Conservation (phyloP, 2,329 filamentous ascomycete species). For the Aureobasidium sp. region DNA sequence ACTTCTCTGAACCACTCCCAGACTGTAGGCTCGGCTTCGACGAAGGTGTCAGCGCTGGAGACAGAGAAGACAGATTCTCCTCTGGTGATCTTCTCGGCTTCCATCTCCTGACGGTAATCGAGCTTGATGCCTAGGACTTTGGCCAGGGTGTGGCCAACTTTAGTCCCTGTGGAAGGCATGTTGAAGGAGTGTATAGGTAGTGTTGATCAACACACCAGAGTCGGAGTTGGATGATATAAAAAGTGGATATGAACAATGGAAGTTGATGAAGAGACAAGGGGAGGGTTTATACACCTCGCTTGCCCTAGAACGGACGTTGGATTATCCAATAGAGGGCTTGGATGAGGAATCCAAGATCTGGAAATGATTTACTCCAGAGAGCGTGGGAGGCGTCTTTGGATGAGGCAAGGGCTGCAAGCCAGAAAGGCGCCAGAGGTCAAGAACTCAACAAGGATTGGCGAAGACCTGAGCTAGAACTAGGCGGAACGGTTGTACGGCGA, state of each 20-base stretch:
- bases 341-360: conserved; percentile 7
- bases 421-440: neutral
- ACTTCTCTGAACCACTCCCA: conserved; percentile 62
- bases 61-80: conserved; percentile 74
- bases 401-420: conserved; percentile 6
- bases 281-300: conserved; percentile 5
- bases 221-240: neutral
- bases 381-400: conserved; percentile 1
- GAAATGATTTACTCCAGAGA: neutral
- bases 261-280: neutral
- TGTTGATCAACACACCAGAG: neutral
- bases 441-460: conserved; percentile 1
- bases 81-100: conserved; percentile 56
- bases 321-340: conserved; percentile 5
- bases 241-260: neutral
- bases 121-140: conserved; percentile 78
- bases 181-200: conserved; percentile 20
- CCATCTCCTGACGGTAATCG: conserved; percentile 53
- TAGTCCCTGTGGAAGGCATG: conserved; percentile 37
- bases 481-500: neutral
- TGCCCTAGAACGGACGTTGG: neutral
- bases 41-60: conserved; percentile 65
- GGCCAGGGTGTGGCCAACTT: conserved; percentile 64
- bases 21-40: conserved; percentile 72
- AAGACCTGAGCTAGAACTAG: neutral